Conservation (phyloP, 2,329 filamentous ascomycete species). For the Aspergillus costaricaensis region DNA sequence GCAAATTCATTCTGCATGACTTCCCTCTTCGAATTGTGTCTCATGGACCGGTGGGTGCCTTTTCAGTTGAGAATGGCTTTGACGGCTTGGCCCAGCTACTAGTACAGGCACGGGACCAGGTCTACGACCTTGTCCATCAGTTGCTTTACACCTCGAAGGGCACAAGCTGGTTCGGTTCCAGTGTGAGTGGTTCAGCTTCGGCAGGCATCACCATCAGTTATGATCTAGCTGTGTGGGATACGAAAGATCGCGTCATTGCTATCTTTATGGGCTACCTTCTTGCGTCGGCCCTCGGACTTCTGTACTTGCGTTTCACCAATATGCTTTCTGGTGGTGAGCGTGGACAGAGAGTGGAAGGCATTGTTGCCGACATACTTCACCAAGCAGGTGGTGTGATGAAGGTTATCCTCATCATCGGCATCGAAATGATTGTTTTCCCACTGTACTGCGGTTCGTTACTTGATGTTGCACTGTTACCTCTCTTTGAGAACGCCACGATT, state of each 20-base stretch:
- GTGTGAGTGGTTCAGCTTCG: slow-evolving; percentile 20
- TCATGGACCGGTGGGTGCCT: slow-evolving; percentile 25
- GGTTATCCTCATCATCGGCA: slow-evolving; percentile 96
- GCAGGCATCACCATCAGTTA: slow-evolving; percentile 50
- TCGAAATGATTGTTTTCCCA: slow-evolving; percentile 97
- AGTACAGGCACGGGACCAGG: slow-evolving; percentile 22
- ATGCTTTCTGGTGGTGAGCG: slow-evolving; percentile 63
- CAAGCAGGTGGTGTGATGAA: slow-evolving; percentile 98
- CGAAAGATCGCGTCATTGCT: slow-evolving; percentile 69
- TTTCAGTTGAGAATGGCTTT: slow-evolving; percentile 24
- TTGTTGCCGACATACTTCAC: slow-evolving; percentile 75
- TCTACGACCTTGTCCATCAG: slow-evolving; percentile 25
- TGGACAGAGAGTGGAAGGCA: slow-evolving; percentile 65
- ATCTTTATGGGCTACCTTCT: slow-evolving; percentile 80
- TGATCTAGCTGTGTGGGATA: slow-evolving; percentile 67
- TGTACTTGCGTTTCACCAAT: slow-evolving; percentile 75
- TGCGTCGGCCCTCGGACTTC: slow-evolving; percentile 69
- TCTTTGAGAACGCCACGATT: slow-evolving; percentile 81
- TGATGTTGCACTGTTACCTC: slow-evolving; percentile 81
- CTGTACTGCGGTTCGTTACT: slow-evolving; percentile 92
- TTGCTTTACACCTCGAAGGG: slow-evolving; percentile 27
- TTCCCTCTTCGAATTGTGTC: slow-evolving; percentile 38
- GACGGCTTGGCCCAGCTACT: slow-evolving; percentile 21
- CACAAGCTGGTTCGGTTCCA: slow-evolving; percentile 32
- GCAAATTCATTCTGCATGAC: slow-evolving; percentile 48